A percentile compares a stretch with the other conserved stretches of the same genome.
These are phyloP conservation scores for Dunaliella salina DNA, from an alignment of 163 green algal species.

Conservation along the genomic window DNA sequence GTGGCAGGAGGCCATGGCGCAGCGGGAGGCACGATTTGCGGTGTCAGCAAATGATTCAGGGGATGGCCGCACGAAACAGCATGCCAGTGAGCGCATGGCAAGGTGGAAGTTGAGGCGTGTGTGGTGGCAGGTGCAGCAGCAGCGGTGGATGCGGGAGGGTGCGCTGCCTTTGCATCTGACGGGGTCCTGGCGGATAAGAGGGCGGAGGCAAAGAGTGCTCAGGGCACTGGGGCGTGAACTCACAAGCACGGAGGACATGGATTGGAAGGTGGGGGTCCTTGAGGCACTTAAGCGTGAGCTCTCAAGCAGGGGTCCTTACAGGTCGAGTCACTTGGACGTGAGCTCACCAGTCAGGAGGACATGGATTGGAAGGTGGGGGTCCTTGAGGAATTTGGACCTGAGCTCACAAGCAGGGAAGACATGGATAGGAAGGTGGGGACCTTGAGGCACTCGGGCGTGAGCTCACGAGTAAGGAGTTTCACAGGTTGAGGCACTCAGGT, in stretches of 20 bases:
- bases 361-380: slow-evolving; percentile 24
- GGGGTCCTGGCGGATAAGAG: neutral
- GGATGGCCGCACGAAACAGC: neutral
- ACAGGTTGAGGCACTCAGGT: too few species aligned
- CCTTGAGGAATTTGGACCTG: too few species aligned
- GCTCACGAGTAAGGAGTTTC: slow-evolving; percentile 12
- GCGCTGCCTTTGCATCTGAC: too few species aligned
- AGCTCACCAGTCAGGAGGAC: slow-evolving; percentile 15
- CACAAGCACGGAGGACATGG: slow-evolving; percentile 14
- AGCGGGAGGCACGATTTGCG: slow-evolving; percentile 2
- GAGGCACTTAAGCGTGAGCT: too few species aligned
- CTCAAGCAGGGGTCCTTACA: too few species aligned
- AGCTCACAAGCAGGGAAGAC: too few species aligned
- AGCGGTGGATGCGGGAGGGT: too few species aligned
- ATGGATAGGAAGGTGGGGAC: slow-evolving; percentile 29
- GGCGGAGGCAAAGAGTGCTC: neutral
- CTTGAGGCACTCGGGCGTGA: slow-evolving; percentile 19
- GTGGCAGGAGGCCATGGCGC: neutral
- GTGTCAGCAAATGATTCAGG: neutral
- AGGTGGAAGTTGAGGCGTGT: neutral
- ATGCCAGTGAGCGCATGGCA: neutral
- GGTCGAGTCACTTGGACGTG: slow-evolving; percentile 15
- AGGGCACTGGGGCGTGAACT: slow-evolving; percentile 17
- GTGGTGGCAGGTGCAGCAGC: neutral
- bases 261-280: slow-evolving; percentile 26